These are phyloP conservation scores for Nicotiana attenuata DNA, from an alignment of 257 asterid genomes.

Conservation along the genomic window DNA sequence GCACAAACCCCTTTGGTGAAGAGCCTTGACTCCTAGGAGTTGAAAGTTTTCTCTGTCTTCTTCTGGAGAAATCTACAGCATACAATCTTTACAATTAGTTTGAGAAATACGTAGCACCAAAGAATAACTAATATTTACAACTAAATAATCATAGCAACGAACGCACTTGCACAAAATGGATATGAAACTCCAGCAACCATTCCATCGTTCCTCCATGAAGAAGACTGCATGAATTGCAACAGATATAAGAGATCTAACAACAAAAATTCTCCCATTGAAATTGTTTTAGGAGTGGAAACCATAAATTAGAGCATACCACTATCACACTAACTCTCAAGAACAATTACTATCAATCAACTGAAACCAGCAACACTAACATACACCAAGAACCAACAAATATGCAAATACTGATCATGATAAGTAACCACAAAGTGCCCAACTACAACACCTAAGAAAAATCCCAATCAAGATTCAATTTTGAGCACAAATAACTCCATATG, in stretches of 20 bases:
- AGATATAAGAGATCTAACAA: not conserved
- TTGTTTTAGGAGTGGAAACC: not conserved
- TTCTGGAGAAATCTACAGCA: slow-evolving; percentile 65
- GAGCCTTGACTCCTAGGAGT: slow-evolving; percentile 49
- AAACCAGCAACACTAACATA: not conserved
- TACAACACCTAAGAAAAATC: not conserved
- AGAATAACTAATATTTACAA: not conserved
- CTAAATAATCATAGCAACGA: slow-evolving; percentile 33
- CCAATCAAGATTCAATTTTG: not conserved
- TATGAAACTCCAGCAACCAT: slow-evolving; percentile 26
- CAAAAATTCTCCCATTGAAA: not conserved
- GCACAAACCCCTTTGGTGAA: slow-evolving; percentile 60
- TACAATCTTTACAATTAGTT: slow-evolving; percentile 11
- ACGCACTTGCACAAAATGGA: slow-evolving; percentile 72
- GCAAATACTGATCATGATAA: not conserved
- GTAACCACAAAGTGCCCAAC: not conserved
- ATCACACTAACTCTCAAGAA: not conserved
- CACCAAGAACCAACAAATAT: not conserved
- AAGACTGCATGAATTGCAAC: slow-evolving; percentile 44
- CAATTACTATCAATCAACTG: not conserved
- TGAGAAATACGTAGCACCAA: not conserved
- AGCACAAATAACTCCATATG: not conserved
- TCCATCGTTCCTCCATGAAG: slow-evolving; percentile 34
- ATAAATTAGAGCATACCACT: not conserved
- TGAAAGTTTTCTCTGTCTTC: slow-evolving; percentile 48